phyloP scores from a whole-genome alignment of 1,139 yeast species.

The Sugiyamaella grinbergsii region DNA sequence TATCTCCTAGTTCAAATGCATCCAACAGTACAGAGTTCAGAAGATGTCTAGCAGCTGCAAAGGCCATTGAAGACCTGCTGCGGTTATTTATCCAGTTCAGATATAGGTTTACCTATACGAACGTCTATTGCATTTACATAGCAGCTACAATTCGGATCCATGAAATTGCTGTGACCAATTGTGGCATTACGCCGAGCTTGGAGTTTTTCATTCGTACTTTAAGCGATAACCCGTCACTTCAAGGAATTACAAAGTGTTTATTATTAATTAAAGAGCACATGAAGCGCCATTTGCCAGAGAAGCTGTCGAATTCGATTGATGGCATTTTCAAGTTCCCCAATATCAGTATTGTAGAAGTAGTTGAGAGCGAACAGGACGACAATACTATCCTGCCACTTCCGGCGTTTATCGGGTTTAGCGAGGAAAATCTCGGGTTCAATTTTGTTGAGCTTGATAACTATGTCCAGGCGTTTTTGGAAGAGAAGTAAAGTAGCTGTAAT shows the following conservation, averaged over 20 bases:
- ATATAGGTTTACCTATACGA: conserved; percentile 15
- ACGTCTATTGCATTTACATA: conserved; percentile 21
- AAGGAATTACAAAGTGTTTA: conserved; percentile 19
- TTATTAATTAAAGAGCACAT: conserved; percentile 17
- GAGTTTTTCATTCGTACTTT: conserved; percentile 19
- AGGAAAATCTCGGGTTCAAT: conserved; percentile 13
- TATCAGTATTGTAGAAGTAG: conserved; percentile 17
- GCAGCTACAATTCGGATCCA: conserved; percentile 21
- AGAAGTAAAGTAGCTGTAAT: conserved; percentile 3
- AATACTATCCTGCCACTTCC: conserved; percentile 15
- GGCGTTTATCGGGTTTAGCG: conserved; percentile 19
- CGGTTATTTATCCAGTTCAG: conserved; percentile 18
- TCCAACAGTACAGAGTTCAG: conserved; percentile 15
- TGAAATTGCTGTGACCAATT: conserved; percentile 18
- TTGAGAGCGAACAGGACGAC: conserved; percentile 11
- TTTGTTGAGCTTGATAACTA: conserved; percentile 21
- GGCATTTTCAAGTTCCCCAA: conserved; percentile 17
- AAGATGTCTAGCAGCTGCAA: conserved; percentile 20
- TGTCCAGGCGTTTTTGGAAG: conserved; percentile 16
- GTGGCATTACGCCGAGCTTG: conserved; percentile 20
- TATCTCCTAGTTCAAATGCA: conserved; percentile 9
- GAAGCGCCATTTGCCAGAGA: conserved; percentile 14
- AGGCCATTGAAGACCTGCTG: conserved; percentile 22
- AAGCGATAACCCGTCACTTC: conserved; percentile 17
- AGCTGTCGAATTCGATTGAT: conserved; percentile 16